Conservation (phyloP, 202 grass and related monocot genomes). For the Hordeum pubiflorum region DNA sequence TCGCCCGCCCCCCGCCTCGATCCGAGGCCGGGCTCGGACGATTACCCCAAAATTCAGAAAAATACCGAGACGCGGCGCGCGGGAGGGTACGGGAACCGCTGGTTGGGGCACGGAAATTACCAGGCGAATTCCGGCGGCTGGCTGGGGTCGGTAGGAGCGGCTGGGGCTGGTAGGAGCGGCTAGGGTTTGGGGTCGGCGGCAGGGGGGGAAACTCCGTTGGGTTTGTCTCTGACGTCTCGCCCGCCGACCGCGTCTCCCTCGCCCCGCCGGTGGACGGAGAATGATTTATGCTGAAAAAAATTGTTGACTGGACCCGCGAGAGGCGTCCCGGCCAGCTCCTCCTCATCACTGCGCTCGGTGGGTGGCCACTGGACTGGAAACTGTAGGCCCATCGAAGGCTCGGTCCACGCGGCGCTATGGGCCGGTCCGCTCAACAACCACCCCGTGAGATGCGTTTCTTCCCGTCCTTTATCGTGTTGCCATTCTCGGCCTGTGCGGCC, state of each 20-base stretch:
- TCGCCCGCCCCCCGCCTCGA: background rate
- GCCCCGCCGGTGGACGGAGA: background rate
- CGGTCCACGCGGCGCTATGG: background rate
- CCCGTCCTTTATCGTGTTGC: no score
- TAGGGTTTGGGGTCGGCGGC: background rate
- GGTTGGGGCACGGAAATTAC: background rate
- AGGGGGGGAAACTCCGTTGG: background rate
- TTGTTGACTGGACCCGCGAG: background rate
- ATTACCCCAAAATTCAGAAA: background rate
- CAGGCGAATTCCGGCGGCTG: background rate
- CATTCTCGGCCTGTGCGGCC: no score
- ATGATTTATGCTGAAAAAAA: background rate
- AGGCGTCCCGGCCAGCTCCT: background rate
- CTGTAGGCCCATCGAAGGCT: background rate
- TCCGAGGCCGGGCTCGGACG: background rate
- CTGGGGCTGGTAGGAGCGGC: conserved; percentile 17
- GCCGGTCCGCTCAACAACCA: background rate
- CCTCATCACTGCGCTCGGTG: no score
- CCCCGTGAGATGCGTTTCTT: background rate
- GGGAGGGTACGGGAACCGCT: background rate
- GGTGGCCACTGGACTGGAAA: no score
- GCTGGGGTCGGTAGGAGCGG: background rate
- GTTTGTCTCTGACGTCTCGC: background rate
- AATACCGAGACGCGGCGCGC: background rate
- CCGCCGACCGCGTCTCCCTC: conserved; percentile 22